These are phyloP conservation scores for Stereocaulon alpinum DNA, from an alignment of 495 filamentous ascomycete genomes.

Conservation along the genomic window DNA sequence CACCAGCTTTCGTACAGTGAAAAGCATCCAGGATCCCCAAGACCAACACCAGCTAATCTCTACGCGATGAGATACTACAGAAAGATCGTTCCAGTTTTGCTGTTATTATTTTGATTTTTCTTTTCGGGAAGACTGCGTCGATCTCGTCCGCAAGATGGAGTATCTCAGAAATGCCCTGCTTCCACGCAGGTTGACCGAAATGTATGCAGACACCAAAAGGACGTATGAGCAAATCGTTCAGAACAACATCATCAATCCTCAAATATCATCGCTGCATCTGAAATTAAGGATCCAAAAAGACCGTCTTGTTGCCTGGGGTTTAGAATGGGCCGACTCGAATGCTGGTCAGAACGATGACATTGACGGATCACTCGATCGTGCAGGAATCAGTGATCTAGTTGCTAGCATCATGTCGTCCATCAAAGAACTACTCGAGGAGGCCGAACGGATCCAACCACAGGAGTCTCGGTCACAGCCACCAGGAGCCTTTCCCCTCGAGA, in stretches of 20 bases:
- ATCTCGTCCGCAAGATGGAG: slow-evolving; percentile 30
- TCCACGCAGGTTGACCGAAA: slow-evolving; percentile 68
- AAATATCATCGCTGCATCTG: slow-evolving; percentile 44
- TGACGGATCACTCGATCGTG: slow-evolving; percentile 72
- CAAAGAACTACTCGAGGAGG: slow-evolving; percentile 75
- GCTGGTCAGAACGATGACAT: slow-evolving; percentile 62
- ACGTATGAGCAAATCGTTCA: slow-evolving; percentile 66
- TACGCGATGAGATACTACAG: neutral
- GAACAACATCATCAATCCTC: slow-evolving; percentile 42
- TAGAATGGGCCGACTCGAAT: slow-evolving; percentile 77
- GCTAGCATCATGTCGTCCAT: slow-evolving; percentile 83
- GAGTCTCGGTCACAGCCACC: slow-evolving; percentile 11
- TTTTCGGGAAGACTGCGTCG: neutral
- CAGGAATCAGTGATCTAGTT: slow-evolving; percentile 78
- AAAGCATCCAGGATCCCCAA: neutral
- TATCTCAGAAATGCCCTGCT: slow-evolving; percentile 38
- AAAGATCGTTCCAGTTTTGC: neutral
- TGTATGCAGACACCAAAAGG: slow-evolving; percentile 87
- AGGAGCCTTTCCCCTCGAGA: slow-evolving; percentile 23
- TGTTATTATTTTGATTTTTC: neutral
- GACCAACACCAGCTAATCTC: neutral
- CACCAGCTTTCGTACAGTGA: slow-evolving; percentile 18
- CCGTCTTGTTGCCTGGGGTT: slow-evolving; percentile 73
- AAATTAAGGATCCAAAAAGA: slow-evolving; percentile 48
- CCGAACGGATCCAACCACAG: slow-evolving; percentile 59